These are phyloP conservation scores for Rhododendron vialii DNA, from an alignment of 148 eudicot species.

Conservation along the genomic window DNA sequence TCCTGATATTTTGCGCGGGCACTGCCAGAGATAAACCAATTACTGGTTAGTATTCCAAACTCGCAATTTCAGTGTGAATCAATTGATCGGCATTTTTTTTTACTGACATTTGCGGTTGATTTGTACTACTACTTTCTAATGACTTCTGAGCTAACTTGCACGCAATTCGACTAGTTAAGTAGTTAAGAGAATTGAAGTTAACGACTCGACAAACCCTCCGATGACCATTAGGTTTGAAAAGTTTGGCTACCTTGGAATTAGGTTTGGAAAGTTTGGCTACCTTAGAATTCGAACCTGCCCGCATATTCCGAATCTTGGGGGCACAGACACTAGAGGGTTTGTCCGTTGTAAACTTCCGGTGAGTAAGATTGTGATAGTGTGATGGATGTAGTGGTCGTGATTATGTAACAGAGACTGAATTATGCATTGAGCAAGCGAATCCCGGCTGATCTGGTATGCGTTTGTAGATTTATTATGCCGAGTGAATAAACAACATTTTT, in stretches of 20 bases:
- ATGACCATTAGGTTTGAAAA: no score
- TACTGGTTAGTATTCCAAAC: neutral
- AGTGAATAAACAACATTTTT: neutral
- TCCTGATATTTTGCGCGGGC: slow-evolving; percentile 1
- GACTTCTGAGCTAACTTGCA: no score
- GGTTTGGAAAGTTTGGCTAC: no score
- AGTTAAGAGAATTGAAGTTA: no score
- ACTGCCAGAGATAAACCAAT: neutral
- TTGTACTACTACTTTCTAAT: neutral
- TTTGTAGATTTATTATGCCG: neutral
- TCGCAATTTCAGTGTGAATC: neutral
- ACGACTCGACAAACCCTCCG: no score
- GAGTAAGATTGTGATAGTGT: neutral
- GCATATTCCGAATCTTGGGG: no score
- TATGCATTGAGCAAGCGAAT: neutral
- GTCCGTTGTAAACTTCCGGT: neutral
- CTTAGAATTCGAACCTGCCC: no score
- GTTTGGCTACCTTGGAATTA: no score
- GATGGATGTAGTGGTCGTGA: neutral
- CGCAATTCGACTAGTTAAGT: no score
- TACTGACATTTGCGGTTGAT: neutral
- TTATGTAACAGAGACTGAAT: neutral
- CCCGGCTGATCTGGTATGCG: neutral
- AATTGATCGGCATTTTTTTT: neutral
- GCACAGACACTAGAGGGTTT: neutral